Base-by-base conservation (phyloP, 2,329 filamentous ascomycete species). In the Lithohypha guttulata region DNA sequence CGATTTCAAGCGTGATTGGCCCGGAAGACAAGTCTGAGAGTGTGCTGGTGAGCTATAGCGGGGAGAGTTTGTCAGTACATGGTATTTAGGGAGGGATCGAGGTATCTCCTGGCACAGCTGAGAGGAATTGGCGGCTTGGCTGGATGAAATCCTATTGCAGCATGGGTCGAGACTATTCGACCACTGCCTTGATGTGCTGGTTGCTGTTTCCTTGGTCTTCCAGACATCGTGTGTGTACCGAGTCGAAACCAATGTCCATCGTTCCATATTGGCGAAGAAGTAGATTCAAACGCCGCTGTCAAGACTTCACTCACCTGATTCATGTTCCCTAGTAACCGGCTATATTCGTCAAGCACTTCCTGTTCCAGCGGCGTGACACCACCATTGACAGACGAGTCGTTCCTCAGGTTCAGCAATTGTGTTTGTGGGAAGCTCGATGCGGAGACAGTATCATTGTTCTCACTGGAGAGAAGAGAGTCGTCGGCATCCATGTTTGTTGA, bases 261-360 rank as follows among this genome's bases (percentile, higher is more conserved):
- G n/a, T n/a, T n/a, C n/a, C n/a, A n/a, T n/a, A n/a, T n/a, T n/a
- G n/a, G n/a, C n/a, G n/a, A n/a, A n/a, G n/a, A n/a, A n/a, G n/a
- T n/a, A n/a, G n/a, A n/a, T n/a, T n/a, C n/a, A n/a, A n/a, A n/a
- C n/a, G n/a, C n/a, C n/a, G n/a, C n/a, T 19, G 8, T 3, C 21
- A 37, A 6, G 13, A 15, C 15, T n/a, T 15, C 33, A 44, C 62
- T 43, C 62, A 89, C 91, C 65, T 81, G 81, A 55, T 93, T 93
- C 71, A 98, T 80, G 57, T 96, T 98, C 51, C 81, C 80, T 0
- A 89, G 75, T 21, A 98, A 65, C 10, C 81, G 73, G 51, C 89
- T 78, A 56, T 98, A 98, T 61, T 98, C 91, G 46, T 96, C 86
- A 1, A 98, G 69, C 1, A 98, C 81, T 57, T 96, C 85, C 60